Conservation (phyloP, 306 rosid genomes). For the Phaseolus lunatus region DNA sequence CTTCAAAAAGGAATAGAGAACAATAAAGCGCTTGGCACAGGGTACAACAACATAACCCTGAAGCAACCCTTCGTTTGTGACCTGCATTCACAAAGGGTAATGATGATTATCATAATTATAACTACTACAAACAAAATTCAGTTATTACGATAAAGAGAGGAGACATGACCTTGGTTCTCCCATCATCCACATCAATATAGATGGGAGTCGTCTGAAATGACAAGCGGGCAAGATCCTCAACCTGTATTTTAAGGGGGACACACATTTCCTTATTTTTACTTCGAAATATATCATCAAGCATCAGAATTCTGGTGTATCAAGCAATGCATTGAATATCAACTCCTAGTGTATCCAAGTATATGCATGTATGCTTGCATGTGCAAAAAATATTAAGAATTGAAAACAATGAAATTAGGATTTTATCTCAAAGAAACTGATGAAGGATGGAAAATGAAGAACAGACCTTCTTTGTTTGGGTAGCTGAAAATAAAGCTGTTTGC, state of each 20-base stretch:
- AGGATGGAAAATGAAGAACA: constrained; percentile 41
- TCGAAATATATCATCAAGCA: not conserved
- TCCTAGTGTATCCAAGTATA: not conserved
- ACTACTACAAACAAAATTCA: constrained; percentile 13
- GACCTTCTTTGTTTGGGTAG: constrained; percentile 96
- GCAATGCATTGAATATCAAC: not conserved
- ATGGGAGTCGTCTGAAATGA: constrained; percentile 77
- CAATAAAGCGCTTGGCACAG: constrained; percentile 77
- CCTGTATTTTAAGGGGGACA: constrained; percentile 54
- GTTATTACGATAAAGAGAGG: constrained; percentile 11
- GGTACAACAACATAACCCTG: constrained; percentile 96
- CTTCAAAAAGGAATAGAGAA: constrained; percentile 87
- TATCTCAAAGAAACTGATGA: constrained; percentile 1
- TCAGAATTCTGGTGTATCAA: not conserved
- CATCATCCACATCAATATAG: constrained; percentile 88
- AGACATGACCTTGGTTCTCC: constrained; percentile 75
- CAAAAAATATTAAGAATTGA: not conserved
- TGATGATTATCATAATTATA: constrained; percentile 2
- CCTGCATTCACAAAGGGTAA: constrained; percentile 53
- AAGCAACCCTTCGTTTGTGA: constrained; percentile 93
- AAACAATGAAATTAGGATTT: not conserved
- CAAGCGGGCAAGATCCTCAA: constrained; percentile 91
- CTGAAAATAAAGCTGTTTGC: constrained; percentile 95
- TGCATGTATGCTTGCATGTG: not conserved
- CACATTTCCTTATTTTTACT: constrained; percentile 1